Base-by-base conservation (phyloP, 148 eudicot genomes). In the Dysphania ambrosioides region DNA sequence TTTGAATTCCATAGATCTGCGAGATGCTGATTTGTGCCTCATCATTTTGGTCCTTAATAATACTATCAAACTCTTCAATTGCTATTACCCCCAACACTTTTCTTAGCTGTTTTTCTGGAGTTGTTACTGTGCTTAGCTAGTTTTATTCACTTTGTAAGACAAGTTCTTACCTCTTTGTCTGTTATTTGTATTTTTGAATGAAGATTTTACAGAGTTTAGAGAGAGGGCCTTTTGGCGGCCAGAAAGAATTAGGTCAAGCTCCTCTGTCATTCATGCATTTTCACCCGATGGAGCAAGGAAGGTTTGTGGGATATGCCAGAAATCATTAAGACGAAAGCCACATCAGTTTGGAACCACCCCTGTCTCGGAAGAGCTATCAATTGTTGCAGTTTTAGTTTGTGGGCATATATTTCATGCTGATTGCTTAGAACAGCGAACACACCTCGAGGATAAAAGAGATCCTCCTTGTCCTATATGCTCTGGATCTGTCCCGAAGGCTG, bases 361-460 rank as follows among this genome's bases (percentile, higher is more conserved):
- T 2, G 51, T 84, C 13, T 73, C 81, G 16, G 86, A 78, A 29
- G 92, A 91, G 68, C 79, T 78, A 34, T 86, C 89, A 15, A 88
- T 89, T 34, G 90, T 87, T 51, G 97, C 93, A 9, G 89, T 93
- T 77, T 77, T 93, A 81, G 91, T 86, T 34, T 93, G 98, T 59
- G 97, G 98, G 31, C 98, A 93, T 64, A 78, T 79, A 35, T 93
- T 80, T 82, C 98, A 93, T 72, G 97, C 90, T 12, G 92, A 88
- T 32, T 93, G 98, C 82, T 72, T 93, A 81, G 98, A 93, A 71
- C 78, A 81, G 72, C 79, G 77, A 78, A 93, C 97, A 11, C 16
- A 60, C 69, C 68, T 80, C 23, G 93, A 87, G 80, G 91, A 89
- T 66, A 85, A 68, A 77, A 65, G 80, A 44, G 98, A 93, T 64